Conservation (phyloP, 495 filamentous ascomycete genomes). For the Daldinia decipiens region DNA sequence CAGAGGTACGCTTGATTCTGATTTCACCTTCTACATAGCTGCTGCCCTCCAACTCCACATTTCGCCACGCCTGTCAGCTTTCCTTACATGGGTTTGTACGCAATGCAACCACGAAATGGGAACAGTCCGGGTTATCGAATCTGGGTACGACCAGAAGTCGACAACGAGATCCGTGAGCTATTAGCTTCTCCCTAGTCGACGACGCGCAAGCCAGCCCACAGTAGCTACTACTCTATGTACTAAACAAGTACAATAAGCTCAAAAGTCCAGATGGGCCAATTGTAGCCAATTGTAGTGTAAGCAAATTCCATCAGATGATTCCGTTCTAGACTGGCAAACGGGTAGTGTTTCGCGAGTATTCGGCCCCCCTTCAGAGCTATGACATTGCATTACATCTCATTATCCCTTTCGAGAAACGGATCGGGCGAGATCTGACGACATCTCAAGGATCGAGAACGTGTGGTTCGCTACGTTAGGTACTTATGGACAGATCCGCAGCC, state of each 20-base stretch:
- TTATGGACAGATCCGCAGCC: background rate
- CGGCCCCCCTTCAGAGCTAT: slow-evolving; percentile 7
- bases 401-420: slow-evolving; percentile 11
- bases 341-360: slow-evolving; percentile 15
- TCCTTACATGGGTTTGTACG: slow-evolving; percentile 36
- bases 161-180: slow-evolving; percentile 25
- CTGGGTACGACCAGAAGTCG: slow-evolving; percentile 33
- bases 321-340: slow-evolving; percentile 22
- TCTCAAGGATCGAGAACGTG: slow-evolving; percentile 10
- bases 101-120: slow-evolving; percentile 40
- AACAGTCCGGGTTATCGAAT: slow-evolving; percentile 32
- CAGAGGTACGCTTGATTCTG: slow-evolving; percentile 6
- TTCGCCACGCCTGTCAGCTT: slow-evolving; percentile 38
- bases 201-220: slow-evolving; percentile 41
- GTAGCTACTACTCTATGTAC: slow-evolving; percentile 35
- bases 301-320: background rate
- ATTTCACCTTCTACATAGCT: slow-evolving; percentile 24
- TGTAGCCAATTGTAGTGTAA: slow-evolving; percentile 22
- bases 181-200: slow-evolving; percentile 23
- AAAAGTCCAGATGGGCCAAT: slow-evolving; percentile 20
- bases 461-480: background rate
- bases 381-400: slow-evolving; percentile 20
- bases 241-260: slow-evolving; percentile 23
- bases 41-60: slow-evolving; percentile 42
- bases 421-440: slow-evolving; percentile 32